Evolutionary conservation across 2,329 filamentous ascomycete genomes (phyloP).

Genomic region (Penicillium glabrum): DNA sequence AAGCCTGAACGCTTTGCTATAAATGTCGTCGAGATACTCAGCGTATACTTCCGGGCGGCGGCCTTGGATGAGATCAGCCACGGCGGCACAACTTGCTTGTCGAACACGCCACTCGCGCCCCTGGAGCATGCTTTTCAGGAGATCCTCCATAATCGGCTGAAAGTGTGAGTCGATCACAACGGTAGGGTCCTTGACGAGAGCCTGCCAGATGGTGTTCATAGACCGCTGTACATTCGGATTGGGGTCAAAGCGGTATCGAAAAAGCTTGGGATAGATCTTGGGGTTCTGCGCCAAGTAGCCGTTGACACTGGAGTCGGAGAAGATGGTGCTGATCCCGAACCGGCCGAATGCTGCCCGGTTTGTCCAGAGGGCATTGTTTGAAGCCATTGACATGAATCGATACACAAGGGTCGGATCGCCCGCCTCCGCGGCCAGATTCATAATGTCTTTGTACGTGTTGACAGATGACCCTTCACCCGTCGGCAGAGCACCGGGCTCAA

Average conservation of each 20-base stretch:
- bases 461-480: slow-evolving; percentile 87
- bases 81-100: slow-evolving; percentile 86
- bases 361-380: slow-evolving; percentile 95
- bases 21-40: slow-evolving; percentile 79
- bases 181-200: slow-evolving; percentile 84
- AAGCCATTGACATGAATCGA: slow-evolving; percentile 96
- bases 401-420: slow-evolving; percentile 96
- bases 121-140: slow-evolving; percentile 75
- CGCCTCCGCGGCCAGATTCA: slow-evolving; percentile 91
- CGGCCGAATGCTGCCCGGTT: slow-evolving; percentile 94
- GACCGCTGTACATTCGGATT: slow-evolving; percentile 89
- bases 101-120: slow-evolving; percentile 92
- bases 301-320: slow-evolving; percentile 75
- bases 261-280: slow-evolving; percentile 93
- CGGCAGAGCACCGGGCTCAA: slow-evolving; percentile 84
- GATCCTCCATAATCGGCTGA: slow-evolving; percentile 82
- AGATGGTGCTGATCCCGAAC: slow-evolving; percentile 87
- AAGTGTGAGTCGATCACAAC: slow-evolving; percentile 78
- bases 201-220: slow-evolving; percentile 98
- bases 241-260: slow-evolving; percentile 90
- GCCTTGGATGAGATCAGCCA: slow-evolving; percentile 84
- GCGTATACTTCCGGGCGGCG: slow-evolving; percentile 75
- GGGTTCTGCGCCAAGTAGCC: slow-evolving; percentile 75
- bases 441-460: slow-evolving; percentile 96
- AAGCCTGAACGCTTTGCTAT: slow-evolving; percentile 83